These are phyloP conservation scores for Pseudohyphozyma bogoriensis DNA, from an alignment of 768 basidiomycete genomes.

Conservation along the genomic window DNA sequence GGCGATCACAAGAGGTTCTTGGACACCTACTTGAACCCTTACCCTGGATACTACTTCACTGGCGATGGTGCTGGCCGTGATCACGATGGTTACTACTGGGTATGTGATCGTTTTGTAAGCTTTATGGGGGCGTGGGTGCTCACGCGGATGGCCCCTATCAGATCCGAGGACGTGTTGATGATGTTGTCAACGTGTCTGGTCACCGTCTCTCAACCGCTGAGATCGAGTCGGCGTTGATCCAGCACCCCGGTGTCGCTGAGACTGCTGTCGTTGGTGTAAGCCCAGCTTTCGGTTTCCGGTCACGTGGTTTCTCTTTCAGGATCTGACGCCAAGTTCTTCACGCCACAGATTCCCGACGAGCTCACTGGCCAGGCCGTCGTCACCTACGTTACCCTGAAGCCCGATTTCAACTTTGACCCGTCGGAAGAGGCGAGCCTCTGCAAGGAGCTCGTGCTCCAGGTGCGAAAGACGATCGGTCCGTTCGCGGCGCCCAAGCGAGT, in stretches of 20 bases:
- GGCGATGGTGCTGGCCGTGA: conserved; percentile 94
- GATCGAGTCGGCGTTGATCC: conserved; percentile 91
- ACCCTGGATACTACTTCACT: conserved; percentile 90
- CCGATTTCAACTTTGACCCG: conserved; percentile 70
- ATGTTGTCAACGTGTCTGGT: conserved; percentile 87
- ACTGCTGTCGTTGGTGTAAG: conserved; percentile 78
- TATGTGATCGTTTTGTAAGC: conserved; percentile 1
- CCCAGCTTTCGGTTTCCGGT: conserved; percentile 56
- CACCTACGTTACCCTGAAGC: conserved; percentile 89
- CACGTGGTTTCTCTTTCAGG: neutral
- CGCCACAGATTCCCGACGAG: conserved; percentile 50
- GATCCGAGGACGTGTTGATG: conserved; percentile 96
- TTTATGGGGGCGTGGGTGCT: neutral
- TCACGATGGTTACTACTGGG: conserved; percentile 76
- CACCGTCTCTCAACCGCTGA: conserved; percentile 95
- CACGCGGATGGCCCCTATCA: neutral
- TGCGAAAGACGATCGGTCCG: conserved; percentile 93
- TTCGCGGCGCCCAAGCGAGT: conserved; percentile 96
- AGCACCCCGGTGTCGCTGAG: conserved; percentile 91
- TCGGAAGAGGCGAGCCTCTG: conserved; percentile 57
- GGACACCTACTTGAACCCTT: conserved; percentile 70
- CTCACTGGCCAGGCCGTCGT: conserved; percentile 88
- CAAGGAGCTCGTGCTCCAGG: conserved; percentile 88
- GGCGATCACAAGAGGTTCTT: conserved; percentile 80
- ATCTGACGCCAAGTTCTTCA: conserved; percentile 34